Conservation (phyloP, 345 rosid genomes). For the Streptanthus diversifolius region DNA sequence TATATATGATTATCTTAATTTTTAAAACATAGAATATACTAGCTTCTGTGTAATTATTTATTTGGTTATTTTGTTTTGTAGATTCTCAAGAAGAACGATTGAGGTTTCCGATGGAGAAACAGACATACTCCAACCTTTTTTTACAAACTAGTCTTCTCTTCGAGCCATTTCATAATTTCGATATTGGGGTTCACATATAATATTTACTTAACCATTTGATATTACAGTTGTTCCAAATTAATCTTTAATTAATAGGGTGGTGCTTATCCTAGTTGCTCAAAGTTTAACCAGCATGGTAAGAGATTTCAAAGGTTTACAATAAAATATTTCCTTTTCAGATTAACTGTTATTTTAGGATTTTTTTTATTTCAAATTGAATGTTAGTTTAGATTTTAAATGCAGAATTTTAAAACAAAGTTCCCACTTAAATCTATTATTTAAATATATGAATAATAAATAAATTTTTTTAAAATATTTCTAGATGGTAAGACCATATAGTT, state of each 20-base stretch:
- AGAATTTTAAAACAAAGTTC: too few species aligned
- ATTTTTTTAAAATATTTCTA: too few species aligned
- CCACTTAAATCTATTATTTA: too few species aligned
- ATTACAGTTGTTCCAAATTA: not conserved
- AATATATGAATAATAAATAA: too few species aligned
- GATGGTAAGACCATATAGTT: too few species aligned
- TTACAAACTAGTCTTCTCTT: conserved; percentile 28
- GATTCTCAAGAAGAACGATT: conserved; percentile 30
- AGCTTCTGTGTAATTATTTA: not conserved
- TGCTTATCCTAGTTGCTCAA: not conserved
- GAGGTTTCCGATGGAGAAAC: conserved; percentile 32
- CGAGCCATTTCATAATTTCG: conserved; percentile 30
- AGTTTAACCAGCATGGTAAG: not conserved
- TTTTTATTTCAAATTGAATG: too few species aligned
- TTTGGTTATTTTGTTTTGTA: conserved; percentile 26
- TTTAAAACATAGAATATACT: not conserved
- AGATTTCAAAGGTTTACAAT: not conserved
- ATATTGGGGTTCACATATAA: not conserved
- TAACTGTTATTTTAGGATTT: too few species aligned
- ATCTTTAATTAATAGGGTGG: not conserved
- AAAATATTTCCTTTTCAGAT: too few species aligned
- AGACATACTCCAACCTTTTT: conserved; percentile 36
- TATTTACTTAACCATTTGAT: conserved; percentile 1
- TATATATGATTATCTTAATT: not conserved
- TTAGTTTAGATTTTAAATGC: too few species aligned